Base-by-base conservation (phyloP, 1,284 basidiomycete species). In the Tremellales sp. region DNA sequence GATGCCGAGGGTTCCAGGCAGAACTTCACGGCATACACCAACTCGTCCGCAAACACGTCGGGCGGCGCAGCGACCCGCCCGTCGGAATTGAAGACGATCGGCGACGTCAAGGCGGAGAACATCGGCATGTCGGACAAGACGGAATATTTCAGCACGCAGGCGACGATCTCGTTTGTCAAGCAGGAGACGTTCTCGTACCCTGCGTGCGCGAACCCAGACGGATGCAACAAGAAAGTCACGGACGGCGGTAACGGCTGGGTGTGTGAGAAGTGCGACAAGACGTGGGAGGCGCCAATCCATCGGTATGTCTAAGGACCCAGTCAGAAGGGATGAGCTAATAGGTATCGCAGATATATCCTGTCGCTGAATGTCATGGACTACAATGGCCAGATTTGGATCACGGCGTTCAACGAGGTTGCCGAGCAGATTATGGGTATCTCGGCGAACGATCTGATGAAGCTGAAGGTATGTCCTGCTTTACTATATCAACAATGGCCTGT, bases 401-500 rank as follows among this genome's bases (percentile, higher is more conserved):
- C 87, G 50, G 91, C 89, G 1, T 98, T 98, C 78, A 97, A 98
- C 69, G 95, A 98, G 13, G 82, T 87, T 25, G 94, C 92, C 3
- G 71, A 83, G 49, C 75, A 77, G 18, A 72, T 97, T 12, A 83
- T 98, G 55, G 86, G 82, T 27, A 83, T 83, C 75, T 74, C 81
- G 16, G 95, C 91, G 13, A 83, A 91, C 63, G 84, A 94, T 35
- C 73, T 97, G 26, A 74, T 86, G 50, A 77, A 78, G 28, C 75
- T 91, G 51, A 86, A 80, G 76, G 87, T 84, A 46, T 40, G 73
- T 70, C 21, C 5, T 12, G 32, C n/a, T 36, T 22, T 32, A 39
- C 22, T 21, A 16, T 33, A 31, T 18, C 4, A 12, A 8, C 10
- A 18, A 29, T 44, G 54, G 44, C 50, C 32, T 9, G 22, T 13